These are phyloP conservation scores for Paraphoma chrysanthemicola DNA, from an alignment of 2,329 filamentous ascomycete genomes.

Conservation along the genomic window DNA sequence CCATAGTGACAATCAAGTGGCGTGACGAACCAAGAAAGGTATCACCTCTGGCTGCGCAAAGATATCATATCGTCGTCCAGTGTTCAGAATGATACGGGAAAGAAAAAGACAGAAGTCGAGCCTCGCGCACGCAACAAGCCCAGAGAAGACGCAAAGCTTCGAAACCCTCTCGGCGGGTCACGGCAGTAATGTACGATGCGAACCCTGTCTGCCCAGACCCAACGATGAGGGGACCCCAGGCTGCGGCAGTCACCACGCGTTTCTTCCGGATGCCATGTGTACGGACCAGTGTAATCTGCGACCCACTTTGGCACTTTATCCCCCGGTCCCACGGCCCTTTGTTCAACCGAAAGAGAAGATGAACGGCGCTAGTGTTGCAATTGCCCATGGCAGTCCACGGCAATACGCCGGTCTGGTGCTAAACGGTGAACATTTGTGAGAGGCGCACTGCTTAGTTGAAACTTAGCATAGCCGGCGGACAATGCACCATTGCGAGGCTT, in stretches of 20 bases:
- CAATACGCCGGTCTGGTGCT: neutral
- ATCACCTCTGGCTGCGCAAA: slow-evolving; percentile 8
- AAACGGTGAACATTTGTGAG: neutral
- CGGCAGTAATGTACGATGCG: slow-evolving; percentile 33
- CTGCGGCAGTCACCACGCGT: slow-evolving; percentile 2
- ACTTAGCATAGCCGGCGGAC: slow-evolving; percentile 6
- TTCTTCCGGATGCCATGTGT: slow-evolving; percentile 9
- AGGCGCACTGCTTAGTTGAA: slow-evolving; percentile 5
- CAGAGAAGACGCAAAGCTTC: neutral
- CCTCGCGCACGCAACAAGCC: slow-evolving; percentile 8
- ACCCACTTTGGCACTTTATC: slow-evolving; percentile 18
- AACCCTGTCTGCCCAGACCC: slow-evolving; percentile 9
- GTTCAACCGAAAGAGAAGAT: slow-evolving; percentile 6
- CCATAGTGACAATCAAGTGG: slow-evolving; percentile 21
- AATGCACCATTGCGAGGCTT: neutral
- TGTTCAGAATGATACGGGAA: neutral
- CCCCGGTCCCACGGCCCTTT: slow-evolving; percentile 7
- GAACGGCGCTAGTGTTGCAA: slow-evolving; percentile 5
- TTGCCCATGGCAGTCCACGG: slow-evolving; percentile 7
- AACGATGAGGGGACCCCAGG: slow-evolving; percentile 4
- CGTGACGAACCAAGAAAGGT: slow-evolving; percentile 5
- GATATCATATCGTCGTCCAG: slow-evolving; percentile 26
- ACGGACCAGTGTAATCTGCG: slow-evolving; percentile 9
- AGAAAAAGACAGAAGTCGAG: slow-evolving; percentile 11
- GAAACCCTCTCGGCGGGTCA: slow-evolving; percentile 3